These are phyloP conservation scores for Nigrograna mackinnonii DNA, from an alignment of 2,329 filamentous ascomycete species.

Conservation along the genomic window DNA sequence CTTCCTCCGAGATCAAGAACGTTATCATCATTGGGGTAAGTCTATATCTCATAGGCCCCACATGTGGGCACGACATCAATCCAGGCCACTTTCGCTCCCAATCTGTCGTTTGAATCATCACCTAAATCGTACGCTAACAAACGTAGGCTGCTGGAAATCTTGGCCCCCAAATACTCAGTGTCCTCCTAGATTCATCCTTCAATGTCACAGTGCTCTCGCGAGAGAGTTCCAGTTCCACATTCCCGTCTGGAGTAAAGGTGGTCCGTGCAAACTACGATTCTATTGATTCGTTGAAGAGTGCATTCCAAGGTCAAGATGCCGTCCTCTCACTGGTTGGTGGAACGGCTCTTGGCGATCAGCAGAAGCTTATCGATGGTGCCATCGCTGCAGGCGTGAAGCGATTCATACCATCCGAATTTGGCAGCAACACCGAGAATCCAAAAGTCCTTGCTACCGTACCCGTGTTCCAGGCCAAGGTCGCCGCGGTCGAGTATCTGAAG, in stretches of 20 bases:
- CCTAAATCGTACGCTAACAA: slow-evolving; percentile 7
- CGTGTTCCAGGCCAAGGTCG: slow-evolving; percentile 55
- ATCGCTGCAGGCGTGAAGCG: slow-evolving; percentile 62
- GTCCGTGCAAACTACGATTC: slow-evolving; percentile 53
- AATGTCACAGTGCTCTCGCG: slow-evolving; percentile 61
- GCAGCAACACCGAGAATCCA: slow-evolving; percentile 44
- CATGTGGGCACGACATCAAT: not conserved
- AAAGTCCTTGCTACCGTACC: slow-evolving; percentile 48
- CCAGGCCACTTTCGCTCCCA: not conserved
- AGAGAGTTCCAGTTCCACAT: slow-evolving; percentile 45
- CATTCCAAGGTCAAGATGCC: slow-evolving; percentile 61
- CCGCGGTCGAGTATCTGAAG: slow-evolving; percentile 57
- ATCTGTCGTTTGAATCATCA: not conserved
- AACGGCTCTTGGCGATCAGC: slow-evolving; percentile 48
- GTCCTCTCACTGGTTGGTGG: slow-evolving; percentile 55
- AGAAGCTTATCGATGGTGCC: slow-evolving; percentile 60
- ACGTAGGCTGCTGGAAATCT: slow-evolving; percentile 46
- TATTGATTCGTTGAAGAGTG: slow-evolving; percentile 51
- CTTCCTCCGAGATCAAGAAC: slow-evolving; percentile 44
- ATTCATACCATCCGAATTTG: slow-evolving; percentile 66
- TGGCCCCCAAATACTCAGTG: slow-evolving; percentile 45
- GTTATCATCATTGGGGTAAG: slow-evolving; percentile 49
- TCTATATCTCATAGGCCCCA: slow-evolving; percentile 7
- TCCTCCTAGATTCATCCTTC: slow-evolving; percentile 51
- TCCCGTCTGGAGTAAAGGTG: slow-evolving; percentile 46